Evolutionary conservation across 306 rosid genomes (phyloP), one percentile per base, ranked within the genome.

Genomic region (Pyrus betulifolia): DNA sequence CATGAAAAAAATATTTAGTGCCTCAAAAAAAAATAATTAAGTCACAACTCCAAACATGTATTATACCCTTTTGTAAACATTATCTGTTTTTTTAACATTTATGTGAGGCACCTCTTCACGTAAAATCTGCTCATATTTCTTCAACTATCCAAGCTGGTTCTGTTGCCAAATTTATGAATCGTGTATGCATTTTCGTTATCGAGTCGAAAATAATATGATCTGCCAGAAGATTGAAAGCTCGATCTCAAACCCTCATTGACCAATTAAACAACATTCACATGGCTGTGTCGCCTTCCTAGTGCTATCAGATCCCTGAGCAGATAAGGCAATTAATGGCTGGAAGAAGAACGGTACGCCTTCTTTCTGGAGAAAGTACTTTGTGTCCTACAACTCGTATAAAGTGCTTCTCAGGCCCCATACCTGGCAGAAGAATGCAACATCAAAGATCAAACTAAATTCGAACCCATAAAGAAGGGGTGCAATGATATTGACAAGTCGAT

Each of bases 381-480:
- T 8, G 33, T 70, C 30, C 76, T 5, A 12, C n/a, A 14, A 3
- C 8, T 18, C 67, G 68, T 58, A 67, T 40, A n/a, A 28, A 45
- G 66, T 55, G 61, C 58, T 70, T 67, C 3, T 30, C 44, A 51
- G 7, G 9, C 45, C 27, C 59, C 77, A 27, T n/a, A 33, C 28
- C 72, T 46, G 77, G 78, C 63, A 13, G 38, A 33, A 79, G 64
- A 70, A 30, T 28, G 27, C 28, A n/a, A 44, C 51, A 45, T 77
- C 9, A 35, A 35, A 35, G 40, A 35, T 35, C 40, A 35, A 35
- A 35, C 40, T 40, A 40, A 40, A 40, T 40, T 9, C 3, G 11
- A 40, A 8, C 45, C 45, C 45, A 40, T 40, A 40, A 40, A 64
- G 70, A 71, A 65, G 7, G 42, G n/a, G 21, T 49, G 27, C 27